phyloP scores from a whole-genome alignment of 2,329 filamentous ascomycete species.

The Paecilomyces sp. region DNA sequence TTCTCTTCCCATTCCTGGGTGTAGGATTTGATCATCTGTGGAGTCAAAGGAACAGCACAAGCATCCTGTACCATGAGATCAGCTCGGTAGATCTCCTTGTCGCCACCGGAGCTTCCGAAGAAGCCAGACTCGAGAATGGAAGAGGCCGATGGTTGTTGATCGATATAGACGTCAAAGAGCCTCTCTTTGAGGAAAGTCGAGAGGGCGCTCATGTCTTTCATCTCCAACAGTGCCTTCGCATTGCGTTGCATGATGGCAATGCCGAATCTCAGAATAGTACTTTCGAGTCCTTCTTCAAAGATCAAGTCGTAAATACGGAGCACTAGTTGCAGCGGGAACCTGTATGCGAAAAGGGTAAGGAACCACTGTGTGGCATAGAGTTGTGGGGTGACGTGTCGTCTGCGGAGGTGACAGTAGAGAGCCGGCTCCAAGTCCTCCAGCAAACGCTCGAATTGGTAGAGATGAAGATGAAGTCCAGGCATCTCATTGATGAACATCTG shows the following conservation, averaged over 20 bases:
- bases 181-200: conserved; percentile 90
- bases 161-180: conserved; percentile 94
- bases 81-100: conserved; percentile 93
- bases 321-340: conserved; percentile 92
- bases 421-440: conserved; percentile 92
- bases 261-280: conserved; percentile 86
- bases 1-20: conserved; percentile 88
- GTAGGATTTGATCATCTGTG: conserved; percentile 74
- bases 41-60: conserved; percentile 76
- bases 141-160: conserved; percentile 83
- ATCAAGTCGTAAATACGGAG: conserved; percentile 95
- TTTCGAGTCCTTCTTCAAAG: conserved; percentile 80
- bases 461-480: conserved; percentile 85
- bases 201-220: conserved; percentile 86
- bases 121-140: conserved; percentile 95
- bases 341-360: conserved; percentile 94
- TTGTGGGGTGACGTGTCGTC: conserved; percentile 79
- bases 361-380: conserved; percentile 99
- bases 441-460: conserved; percentile 92
- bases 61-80: conserved; percentile 91
- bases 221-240: conserved; percentile 63
- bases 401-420: conserved; percentile 86
- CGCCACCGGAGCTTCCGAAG: conserved; percentile 84
- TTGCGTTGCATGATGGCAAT: conserved; percentile 97
- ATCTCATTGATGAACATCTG: conserved; percentile 94